phyloP scores from a whole-genome alignment of 345 rosid genomes.

The Noccaea caerulescens region DNA sequence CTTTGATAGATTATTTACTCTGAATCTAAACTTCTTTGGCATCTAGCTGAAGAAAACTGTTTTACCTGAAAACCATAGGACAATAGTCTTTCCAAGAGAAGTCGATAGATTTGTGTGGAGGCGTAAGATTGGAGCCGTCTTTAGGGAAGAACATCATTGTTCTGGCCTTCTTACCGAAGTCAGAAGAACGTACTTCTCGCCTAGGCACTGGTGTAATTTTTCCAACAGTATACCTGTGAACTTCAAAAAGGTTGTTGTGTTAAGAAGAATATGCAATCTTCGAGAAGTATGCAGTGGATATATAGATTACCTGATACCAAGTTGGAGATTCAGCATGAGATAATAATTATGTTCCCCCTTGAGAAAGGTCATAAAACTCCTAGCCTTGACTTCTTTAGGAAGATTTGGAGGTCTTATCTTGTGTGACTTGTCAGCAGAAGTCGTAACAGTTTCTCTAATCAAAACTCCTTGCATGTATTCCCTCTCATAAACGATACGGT shows the following conservation, averaged over 20 bases:
- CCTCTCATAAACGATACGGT: constrained; percentile 65
- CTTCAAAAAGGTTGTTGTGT: constrained; percentile 42
- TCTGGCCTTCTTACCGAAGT: constrained; percentile 93
- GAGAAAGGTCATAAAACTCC: constrained; percentile 50
- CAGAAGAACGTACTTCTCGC: constrained; percentile 88
- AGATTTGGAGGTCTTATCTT: constrained; percentile 54
- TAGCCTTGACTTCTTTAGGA: constrained; percentile 54
- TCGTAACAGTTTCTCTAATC: constrained; percentile 61
- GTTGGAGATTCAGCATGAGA: constrained; percentile 89
- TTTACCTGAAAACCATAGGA: constrained; percentile 98
- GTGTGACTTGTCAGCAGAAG: constrained; percentile 43
- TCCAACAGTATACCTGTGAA: constrained; percentile 89
- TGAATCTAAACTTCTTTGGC: constrained; percentile 21
- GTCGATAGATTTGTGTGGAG: constrained; percentile 81
- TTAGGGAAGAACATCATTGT: constrained; percentile 88
- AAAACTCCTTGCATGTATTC: constrained; percentile 93
- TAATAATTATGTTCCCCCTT: constrained; percentile 59
- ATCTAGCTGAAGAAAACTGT: constrained; percentile 26
- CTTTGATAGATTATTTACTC: neutral
- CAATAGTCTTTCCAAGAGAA: constrained; percentile 97
- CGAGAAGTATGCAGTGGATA: constrained; percentile 22
- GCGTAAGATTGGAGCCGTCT: constrained; percentile 89
- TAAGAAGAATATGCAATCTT: constrained; percentile 13
- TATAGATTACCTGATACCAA: constrained; percentile 80
- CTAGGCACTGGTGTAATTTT: constrained; percentile 91